Conservation (phyloP, 768 basidiomycete genomes). For the Pulveroboletus sp. region DNA sequence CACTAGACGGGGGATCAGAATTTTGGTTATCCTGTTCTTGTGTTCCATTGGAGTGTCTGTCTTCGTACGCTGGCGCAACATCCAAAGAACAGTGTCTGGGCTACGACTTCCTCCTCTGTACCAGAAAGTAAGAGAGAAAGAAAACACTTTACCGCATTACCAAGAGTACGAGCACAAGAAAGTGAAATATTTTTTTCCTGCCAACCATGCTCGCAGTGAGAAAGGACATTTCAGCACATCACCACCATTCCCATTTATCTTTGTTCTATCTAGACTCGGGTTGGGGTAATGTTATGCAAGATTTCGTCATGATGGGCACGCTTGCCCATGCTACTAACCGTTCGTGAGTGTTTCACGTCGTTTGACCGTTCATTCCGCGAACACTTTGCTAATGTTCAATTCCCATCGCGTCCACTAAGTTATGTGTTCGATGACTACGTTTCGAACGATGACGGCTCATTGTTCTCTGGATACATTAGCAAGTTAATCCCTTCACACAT, state of each 20-base stretch:
- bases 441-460: conserved; percentile 35
- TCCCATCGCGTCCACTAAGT: conserved; percentile 17
- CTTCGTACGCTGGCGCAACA: conserved; percentile 7
- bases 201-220: conserved; percentile 44
- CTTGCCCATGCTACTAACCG: conserved; percentile 34
- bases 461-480: conserved; percentile 36
- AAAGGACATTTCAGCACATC: not conserved
- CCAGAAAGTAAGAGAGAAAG: conserved; percentile 34
- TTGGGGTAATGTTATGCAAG: conserved; percentile 42
- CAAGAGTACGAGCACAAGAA: conserved; percentile 31
- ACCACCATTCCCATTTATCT: not conserved
- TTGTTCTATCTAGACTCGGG: conserved; percentile 31
- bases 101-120: conserved; percentile 40
- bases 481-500: conserved; percentile 37
- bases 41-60: conserved; percentile 12
- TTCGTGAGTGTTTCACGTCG: conserved; percentile 25
- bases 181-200: conserved; percentile 43
- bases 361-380: not conserved
- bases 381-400: conserved; percentile 3
- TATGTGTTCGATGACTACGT: conserved; percentile 43
- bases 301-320: conserved; percentile 35
- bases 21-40: conserved; percentile 8
- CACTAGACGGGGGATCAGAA: conserved; percentile 23
- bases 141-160: conserved; percentile 42
- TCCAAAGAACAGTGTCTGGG: not conserved